These are phyloP conservation scores for Aspergillus diversus DNA, from an alignment of 495 filamentous ascomycete species.

Conservation along the genomic window DNA sequence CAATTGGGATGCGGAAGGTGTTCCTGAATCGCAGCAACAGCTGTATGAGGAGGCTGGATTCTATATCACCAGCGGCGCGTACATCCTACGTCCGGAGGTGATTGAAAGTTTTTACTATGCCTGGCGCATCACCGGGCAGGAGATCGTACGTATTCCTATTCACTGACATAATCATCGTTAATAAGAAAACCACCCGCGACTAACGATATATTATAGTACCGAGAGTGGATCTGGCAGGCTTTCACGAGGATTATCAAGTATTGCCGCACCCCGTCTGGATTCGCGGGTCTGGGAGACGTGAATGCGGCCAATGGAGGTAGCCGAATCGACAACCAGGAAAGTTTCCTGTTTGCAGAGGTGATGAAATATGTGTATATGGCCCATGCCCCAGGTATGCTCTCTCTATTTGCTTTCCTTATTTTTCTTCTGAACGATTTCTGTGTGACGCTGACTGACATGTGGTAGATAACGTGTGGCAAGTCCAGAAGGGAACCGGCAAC, in stretches of 20 bases:
- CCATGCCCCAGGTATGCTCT: slow-evolving; percentile 19
- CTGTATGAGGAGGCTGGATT: slow-evolving; percentile 73
- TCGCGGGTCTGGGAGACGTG: slow-evolving; percentile 67
- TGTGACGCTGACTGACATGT: slow-evolving; percentile 4
- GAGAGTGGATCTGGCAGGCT: slow-evolving; percentile 84
- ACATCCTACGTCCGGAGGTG: slow-evolving; percentile 81
- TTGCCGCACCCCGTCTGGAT: slow-evolving; percentile 67
- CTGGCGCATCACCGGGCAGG: slow-evolving; percentile 73
- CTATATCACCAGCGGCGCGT: slow-evolving; percentile 65
- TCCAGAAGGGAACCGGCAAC: slow-evolving; percentile 59
- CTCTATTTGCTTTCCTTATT: not conserved
- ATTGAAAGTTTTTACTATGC: slow-evolving; percentile 91
- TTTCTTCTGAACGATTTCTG: not conserved
- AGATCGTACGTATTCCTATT: slow-evolving; percentile 35
- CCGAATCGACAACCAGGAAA: slow-evolving; percentile 76
- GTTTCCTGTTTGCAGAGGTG: slow-evolving; percentile 89
- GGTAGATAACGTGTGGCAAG: slow-evolving; percentile 68
- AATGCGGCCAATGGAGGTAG: slow-evolving; percentile 62
- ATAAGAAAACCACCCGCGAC: too few species aligned
- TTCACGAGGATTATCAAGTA: slow-evolving; percentile 72
- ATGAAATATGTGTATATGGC: slow-evolving; percentile 84
- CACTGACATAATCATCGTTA: too few species aligned
- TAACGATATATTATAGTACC: slow-evolving; percentile 53
- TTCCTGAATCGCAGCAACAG: slow-evolving; percentile 49
- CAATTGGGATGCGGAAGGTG: slow-evolving; percentile 61